Percentiles rank a stretch among this genome's conserved stretches.
These are phyloP conservation scores for Pythium dissotocum DNA, from an alignment of 352 stramenopile species.

Conservation along the genomic window DNA sequence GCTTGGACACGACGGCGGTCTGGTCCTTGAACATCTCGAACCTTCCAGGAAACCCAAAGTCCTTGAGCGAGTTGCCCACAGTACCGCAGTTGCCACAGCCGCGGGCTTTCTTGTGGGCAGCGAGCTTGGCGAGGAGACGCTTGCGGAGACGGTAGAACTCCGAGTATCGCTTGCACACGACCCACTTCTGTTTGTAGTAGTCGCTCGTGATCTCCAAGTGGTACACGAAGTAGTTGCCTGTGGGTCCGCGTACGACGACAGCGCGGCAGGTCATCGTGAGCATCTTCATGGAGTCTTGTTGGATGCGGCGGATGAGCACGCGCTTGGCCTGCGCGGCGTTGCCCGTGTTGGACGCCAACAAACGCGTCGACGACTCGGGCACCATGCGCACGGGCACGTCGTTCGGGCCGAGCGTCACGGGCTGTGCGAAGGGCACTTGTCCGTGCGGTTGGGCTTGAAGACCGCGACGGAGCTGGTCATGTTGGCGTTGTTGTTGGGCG, in stretches of 20 bases:
- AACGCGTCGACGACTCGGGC: slow-evolving; percentile 33
- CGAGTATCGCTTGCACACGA: slow-evolving; percentile 88
- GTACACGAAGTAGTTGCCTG: slow-evolving; percentile 83
- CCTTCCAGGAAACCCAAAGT: slow-evolving; percentile 71
- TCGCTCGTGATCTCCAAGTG: slow-evolving; percentile 87
- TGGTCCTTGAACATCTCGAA: slow-evolving; percentile 79
- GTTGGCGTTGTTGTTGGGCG: slow-evolving; percentile 32
- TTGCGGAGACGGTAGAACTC: slow-evolving; percentile 86
- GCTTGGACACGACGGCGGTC: slow-evolving; percentile 52
- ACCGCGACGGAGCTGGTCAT: slow-evolving; percentile 50
- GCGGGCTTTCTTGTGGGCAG: slow-evolving; percentile 56
- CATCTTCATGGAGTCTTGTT: slow-evolving; percentile 81
- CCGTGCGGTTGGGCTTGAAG: slow-evolving; percentile 44
- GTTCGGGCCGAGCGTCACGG: neutral
- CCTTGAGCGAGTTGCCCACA: slow-evolving; percentile 62
- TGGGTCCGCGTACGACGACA: slow-evolving; percentile 73
- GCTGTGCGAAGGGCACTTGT: neutral
- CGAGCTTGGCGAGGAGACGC: slow-evolving; percentile 56
- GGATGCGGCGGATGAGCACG: slow-evolving; percentile 66
- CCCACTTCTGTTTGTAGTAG: slow-evolving; percentile 89
- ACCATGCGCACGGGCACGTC: slow-evolving; percentile 59
- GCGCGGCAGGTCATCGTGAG: slow-evolving; percentile 67
- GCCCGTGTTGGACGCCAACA: slow-evolving; percentile 14
- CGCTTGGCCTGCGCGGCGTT: slow-evolving; percentile 62
- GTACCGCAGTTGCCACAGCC: slow-evolving; percentile 52